Base-by-base conservation (phyloP, 169 alveolate genomes). In the Theileria annulata region DNA sequence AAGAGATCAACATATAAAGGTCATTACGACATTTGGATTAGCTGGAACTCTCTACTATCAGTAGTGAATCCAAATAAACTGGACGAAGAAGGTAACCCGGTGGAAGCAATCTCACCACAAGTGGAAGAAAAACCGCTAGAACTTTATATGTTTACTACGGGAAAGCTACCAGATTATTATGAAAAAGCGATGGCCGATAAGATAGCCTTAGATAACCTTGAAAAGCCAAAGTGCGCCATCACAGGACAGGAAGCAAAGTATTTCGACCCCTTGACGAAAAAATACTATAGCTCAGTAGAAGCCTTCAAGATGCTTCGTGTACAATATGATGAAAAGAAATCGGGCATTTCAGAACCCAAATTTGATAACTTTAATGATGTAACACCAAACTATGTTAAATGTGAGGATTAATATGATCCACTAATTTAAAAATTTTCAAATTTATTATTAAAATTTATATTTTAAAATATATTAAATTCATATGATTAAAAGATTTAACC, bases 21-120 rank as follows among this genome's bases (percentile, higher is more conserved):
- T 21, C 71, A 78, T 71, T 84, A 84, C 70, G 90, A 84, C 58
- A 84, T 84, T 48, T 84, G 90, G 90, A 77, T 84, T 6, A 70
- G 90, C 79, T 84, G 90, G 90, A 84, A 84, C 72, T 77, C 87
- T 9, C 62, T 84, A 37, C 85, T 84, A 30, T 84, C 90, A 25
- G 72, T 84, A 47, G 87, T 84, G 13, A 59, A 30, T 27, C 48
- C 37, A 51, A 70, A 84, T 25, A 49, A 51, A 21, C 37, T 37
- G 15, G 90, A 84, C 13, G 67, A 58, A 0, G 81, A 74, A 13
- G 83, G 62, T 13, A 71, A 72, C 28, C 81, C 74, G n/a, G 62
- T 47, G 6, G 68, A 35, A 47, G 30, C 76, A 23, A 73, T 62
- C 13, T 28, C 77, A 35, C 75, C 79, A 19, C 83, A 69, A 27